phyloP scores from a whole-genome alignment of 257 asterid species.

The Solanum corneliomulleri region DNA sequence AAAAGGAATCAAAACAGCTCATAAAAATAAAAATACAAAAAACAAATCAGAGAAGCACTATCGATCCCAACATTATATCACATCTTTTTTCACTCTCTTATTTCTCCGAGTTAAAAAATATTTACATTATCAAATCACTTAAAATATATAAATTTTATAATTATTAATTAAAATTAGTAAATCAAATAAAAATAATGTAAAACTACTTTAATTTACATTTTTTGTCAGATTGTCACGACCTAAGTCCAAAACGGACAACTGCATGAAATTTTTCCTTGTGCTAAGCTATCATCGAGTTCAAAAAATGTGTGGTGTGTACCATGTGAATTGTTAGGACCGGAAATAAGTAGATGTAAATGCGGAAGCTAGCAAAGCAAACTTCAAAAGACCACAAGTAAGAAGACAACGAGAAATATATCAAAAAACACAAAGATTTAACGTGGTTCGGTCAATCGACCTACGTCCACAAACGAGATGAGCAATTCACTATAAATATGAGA shows the following conservation, averaged over 20 bases:
- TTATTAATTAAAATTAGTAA: neutral
- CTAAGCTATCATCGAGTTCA: neutral
- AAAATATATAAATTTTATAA: neutral
- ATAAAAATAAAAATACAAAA: neutral
- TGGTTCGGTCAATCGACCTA: no score
- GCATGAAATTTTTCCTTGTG: neutral
- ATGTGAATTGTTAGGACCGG: no score
- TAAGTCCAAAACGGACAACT: neutral
- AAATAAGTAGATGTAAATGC: no score
- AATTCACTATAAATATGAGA: no score
- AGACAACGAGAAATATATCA: no score
- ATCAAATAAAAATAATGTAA: neutral
- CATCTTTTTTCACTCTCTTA: neutral
- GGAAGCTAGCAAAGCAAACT: no score
- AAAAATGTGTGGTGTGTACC: neutral
- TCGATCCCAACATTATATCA: neutral
- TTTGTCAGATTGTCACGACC: neutral
- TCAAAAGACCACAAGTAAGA: no score
- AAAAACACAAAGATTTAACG: no score
- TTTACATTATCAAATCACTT: rapidly evolving
- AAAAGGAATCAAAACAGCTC: neutral
- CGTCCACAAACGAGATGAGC: no score
- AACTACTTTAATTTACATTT: neutral
- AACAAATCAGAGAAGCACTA: neutral
- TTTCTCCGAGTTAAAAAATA: no score